These are phyloP conservation scores for Sutorius eximius DNA, from an alignment of 1,284 basidiomycete species.

Conservation along the genomic window DNA sequence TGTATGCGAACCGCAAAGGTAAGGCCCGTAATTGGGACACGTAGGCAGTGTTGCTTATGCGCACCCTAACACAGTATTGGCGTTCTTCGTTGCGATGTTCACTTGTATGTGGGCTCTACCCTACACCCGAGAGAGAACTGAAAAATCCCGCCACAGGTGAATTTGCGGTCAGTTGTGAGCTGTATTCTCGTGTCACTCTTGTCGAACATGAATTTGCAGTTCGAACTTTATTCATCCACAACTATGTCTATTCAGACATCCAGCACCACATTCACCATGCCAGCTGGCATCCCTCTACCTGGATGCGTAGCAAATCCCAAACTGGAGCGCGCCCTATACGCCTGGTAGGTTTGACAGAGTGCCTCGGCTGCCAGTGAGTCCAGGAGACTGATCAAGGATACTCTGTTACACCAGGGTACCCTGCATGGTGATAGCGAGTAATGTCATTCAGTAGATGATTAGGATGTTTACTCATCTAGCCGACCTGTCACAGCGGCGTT, in stretches of 20 bases:
- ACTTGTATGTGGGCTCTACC: not conserved
- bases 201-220: not conserved
- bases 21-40: not conserved
- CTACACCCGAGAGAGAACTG: not conserved
- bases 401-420: not conserved
- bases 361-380: too few species aligned
- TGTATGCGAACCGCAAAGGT: slow-evolving; percentile 9
- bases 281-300: not conserved
- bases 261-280: not conserved
- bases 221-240: slow-evolving; percentile 5
- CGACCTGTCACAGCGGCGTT: not conserved
- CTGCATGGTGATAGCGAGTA: slow-evolving; percentile 6
- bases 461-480: not conserved
- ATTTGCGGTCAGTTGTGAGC: not conserved
- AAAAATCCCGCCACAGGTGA: not conserved
- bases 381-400: not conserved
- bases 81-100: not conserved
- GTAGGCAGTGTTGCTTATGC: not conserved
- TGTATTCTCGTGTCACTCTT: not conserved
- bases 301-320: slow-evolving; percentile 1
- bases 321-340: not conserved
- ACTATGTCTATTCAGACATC: not conserved
- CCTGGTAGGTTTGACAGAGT: not conserved
- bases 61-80: not conserved
- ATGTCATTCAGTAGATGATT: not conserved